Evolutionary conservation across 1,284 basidiomycete species (phyloP), one percentile per base, ranked within the genome.

Genomic region (Cutaneotrichosporon dermatis): DNA sequence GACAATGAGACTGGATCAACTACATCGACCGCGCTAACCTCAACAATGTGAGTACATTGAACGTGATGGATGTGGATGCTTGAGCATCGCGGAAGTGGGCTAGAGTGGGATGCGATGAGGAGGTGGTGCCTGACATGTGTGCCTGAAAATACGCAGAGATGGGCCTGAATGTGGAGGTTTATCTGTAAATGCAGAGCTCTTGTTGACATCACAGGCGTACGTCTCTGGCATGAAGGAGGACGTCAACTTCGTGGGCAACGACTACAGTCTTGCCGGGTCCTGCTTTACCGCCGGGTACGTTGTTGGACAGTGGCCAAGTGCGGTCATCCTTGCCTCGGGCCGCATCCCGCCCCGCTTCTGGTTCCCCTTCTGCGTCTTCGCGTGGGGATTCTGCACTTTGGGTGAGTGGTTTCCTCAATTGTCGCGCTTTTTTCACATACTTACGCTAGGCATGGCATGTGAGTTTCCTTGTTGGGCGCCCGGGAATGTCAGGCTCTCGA

Each of bases 281-380:
- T 64, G 68, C 45, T 75, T 74, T 59, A 74, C 71, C 0, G 71
- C 69, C 4, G 72, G 72, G 11, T 75, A 74, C 42, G 54, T 73
- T 11, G 59, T 75, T 6, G 73, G 73, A 1, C 69, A 74, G 58
- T 66, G 62, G 62, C 70, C 71, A 1, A 65, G 63, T 4, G 71
- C 70, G 1, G 43, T 75, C 46, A 66, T 75, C 48, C 60, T 75
- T 3, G 70, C 72, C 1, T 73, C 71, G 0, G 69, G 69, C 0
- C 59, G 73, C 1, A 65, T 75, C 37, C 65, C 67, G 4, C 69
- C 73, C 5, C 55, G 71, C 10, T 55, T 74, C 56, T 73, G 69
- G 70, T 73, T 75, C 61, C 73, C 73, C 2, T 69, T 71, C 57
- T 74, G 72, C 54, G 66, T 66, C 40, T 44, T 62, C 15, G 60